Evolutionary conservation across 2,329 filamentous ascomycete genomes (phyloP), one percentile per base, ranked within the genome.

Genomic region (Byssoonygena ceratinophila): DNA sequence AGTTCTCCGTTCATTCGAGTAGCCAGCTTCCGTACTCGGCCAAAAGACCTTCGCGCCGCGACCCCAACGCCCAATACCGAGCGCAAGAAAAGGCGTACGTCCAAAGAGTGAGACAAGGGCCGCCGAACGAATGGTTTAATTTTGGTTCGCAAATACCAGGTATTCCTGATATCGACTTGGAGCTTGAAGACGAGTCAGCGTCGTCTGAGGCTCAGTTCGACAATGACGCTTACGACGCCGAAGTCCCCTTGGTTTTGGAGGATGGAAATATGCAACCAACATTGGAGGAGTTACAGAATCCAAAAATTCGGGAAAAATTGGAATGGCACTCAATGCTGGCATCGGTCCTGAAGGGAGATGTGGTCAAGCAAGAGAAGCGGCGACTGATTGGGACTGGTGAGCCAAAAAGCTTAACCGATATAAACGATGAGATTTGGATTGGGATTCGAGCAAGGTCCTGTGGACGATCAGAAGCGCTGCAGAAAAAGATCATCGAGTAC

Each of bases 281-380:
- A 2, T 77, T 87, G 22, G 92, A 97, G 63, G 92, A 98, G 66
- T 70, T 97, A 49, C 85, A 86, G 67, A 86, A 96, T 61, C 86
- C 89, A 0, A 82, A 83, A 57, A 96, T 90, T 64, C 79, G 90
- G 56, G 92, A 97, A 68, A 78, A 91, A 41, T 75, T 98, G 22
- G 92, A 98, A 70, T 98, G 92, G 92, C 90, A 98, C 70, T 88
- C 88, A 2, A 98, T 98, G 92, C 73, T 98, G 53, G 87, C 91
- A 55, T 94, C 91, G 12, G 92, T 98, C 3, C 73, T 98, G 59
- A 96, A 90, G 0, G 92, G 92, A 59, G 92, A 98, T 67, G 92
- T 98, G 7, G 91, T 98, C 54, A 87, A 88, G 62, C 92, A 98
- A 68, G 92, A 98, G 72, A 98, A 98, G 76, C 94, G 95, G 68